Conservation (phyloP, 768 basidiomycete species). For the Naganishia friedmannii region DNA sequence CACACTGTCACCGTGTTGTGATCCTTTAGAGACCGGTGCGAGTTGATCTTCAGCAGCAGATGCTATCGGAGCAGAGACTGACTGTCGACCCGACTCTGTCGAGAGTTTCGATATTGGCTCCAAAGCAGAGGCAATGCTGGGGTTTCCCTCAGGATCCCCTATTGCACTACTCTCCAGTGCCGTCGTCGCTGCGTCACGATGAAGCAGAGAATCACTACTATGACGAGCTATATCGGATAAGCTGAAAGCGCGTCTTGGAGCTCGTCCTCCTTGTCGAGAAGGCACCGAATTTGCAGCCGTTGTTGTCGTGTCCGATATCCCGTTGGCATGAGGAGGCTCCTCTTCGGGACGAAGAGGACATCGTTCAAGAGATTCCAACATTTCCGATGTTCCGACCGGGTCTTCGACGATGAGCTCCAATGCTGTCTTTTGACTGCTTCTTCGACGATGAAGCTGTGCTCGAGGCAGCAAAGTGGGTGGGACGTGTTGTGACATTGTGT, state of each 20-base stretch:
- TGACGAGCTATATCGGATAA: background rate
- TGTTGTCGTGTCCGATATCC: background rate
- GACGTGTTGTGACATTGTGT: too few relatives aligned
- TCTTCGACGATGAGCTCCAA: constrained; percentile 11
- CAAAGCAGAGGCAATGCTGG: background rate
- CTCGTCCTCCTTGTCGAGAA: background rate
- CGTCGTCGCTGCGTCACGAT: background rate
- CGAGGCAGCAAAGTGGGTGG: background rate
- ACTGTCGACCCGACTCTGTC: background rate
- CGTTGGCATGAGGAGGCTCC: background rate
- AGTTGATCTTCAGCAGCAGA: background rate
- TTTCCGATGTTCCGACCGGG: background rate
- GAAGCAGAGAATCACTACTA: background rate
- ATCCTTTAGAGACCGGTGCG: background rate
- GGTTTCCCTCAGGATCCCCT: too few relatives aligned
- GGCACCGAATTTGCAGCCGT: background rate
- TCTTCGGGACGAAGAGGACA: background rate
- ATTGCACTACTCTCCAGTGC: background rate
- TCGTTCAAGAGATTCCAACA: background rate
- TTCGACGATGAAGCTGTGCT: background rate
- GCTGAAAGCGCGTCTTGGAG: constrained; percentile 5
- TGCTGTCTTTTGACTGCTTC: background rate
- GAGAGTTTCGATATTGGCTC: background rate
- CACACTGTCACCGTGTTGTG: background rate
- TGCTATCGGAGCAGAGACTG: background rate